These are phyloP conservation scores for Myriosclerotinia curreyana DNA, from an alignment of 2,329 filamentous ascomycete species.

Conservation along the genomic window DNA sequence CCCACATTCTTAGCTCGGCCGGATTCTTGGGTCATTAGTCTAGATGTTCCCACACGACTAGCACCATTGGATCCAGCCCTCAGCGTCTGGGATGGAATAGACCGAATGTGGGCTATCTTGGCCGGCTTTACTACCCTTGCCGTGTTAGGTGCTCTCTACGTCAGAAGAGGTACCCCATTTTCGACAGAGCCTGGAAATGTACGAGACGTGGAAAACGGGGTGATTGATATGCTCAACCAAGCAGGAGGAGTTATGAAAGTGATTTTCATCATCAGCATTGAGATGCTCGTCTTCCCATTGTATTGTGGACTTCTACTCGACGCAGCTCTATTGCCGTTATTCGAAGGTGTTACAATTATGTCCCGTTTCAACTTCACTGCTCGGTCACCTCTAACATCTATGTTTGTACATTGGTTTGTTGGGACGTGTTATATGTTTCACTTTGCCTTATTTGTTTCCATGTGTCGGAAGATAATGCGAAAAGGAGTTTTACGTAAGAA, in stretches of 20 bases:
- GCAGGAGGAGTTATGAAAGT: constrained; percentile 97
- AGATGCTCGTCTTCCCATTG: constrained; percentile 95
- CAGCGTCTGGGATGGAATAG: constrained; percentile 64
- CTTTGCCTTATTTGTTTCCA: constrained; percentile 95
- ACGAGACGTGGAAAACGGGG: constrained; percentile 67
- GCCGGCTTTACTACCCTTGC: constrained; percentile 79
- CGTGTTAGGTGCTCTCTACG: constrained; percentile 71
- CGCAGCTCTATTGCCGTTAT: constrained; percentile 81
- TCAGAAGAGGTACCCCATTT: constrained; percentile 69
- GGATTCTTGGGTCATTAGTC: constrained; percentile 56
- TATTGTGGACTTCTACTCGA: constrained; percentile 94
- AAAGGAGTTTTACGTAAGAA: constrained; percentile 83
- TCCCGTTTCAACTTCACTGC: constrained; percentile 76
- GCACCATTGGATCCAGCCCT: constrained; percentile 51
- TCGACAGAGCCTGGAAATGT: constrained; percentile 51
- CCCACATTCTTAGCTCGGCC: constrained; percentile 46
- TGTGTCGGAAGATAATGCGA: constrained; percentile 98
- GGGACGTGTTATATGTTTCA: constrained; percentile 99
- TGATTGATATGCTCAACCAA: constrained; percentile 84
- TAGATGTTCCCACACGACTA: constrained; percentile 46
- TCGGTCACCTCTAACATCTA: constrained; percentile 78
- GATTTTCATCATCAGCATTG: constrained; percentile 96
- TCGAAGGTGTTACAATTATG: constrained; percentile 73
- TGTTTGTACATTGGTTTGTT: constrained; percentile 98
- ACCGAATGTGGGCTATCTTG: constrained; percentile 68